These are phyloP conservation scores for Cryptococcus sp. DNA, from an alignment of 1,284 basidiomycete genomes.

Conservation along the genomic window DNA sequence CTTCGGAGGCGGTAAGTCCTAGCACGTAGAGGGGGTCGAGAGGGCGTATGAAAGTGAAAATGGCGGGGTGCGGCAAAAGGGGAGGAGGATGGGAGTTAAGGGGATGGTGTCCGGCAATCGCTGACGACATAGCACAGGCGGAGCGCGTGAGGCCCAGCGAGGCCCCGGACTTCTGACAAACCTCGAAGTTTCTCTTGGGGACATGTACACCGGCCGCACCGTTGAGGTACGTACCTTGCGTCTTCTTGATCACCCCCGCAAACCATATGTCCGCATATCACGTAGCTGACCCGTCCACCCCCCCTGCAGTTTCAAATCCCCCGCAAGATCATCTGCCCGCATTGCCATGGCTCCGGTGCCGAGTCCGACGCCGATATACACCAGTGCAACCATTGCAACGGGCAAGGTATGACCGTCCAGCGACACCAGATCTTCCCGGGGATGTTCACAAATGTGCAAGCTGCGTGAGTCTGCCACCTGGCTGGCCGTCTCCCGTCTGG, in stretches of 20 bases:
- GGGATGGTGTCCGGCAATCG: not conserved
- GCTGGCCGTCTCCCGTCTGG: not conserved
- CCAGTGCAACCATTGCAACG: slow-evolving; percentile 71
- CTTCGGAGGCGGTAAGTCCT: slow-evolving; percentile 69
- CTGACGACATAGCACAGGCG: slow-evolving; percentile 37
- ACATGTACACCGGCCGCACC: slow-evolving; percentile 79
- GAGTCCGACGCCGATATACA: slow-evolving; percentile 81
- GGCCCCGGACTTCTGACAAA: slow-evolving; percentile 81
- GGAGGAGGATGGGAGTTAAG: not conserved
- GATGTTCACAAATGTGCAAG: slow-evolving; percentile 64
- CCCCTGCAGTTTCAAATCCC: slow-evolving; percentile 74
- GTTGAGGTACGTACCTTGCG: slow-evolving; percentile 58
- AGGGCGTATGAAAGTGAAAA: not conserved
- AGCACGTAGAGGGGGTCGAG: too few species aligned
- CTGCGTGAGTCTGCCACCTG: slow-evolving; percentile 37
- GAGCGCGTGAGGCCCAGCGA: slow-evolving; percentile 67
- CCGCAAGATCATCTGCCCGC: slow-evolving; percentile 84
- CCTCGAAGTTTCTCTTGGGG: slow-evolving; percentile 77
- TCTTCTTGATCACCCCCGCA: not conserved
- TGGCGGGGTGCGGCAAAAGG: not conserved
- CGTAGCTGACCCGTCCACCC: not conserved
- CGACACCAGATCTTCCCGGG: slow-evolving; percentile 94
- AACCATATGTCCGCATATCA: too few species aligned
- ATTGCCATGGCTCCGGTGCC: slow-evolving; percentile 87
- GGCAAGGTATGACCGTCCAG: slow-evolving; percentile 76